phyloP scores from a whole-genome alignment of 1,284 basidiomycete species.

The Gastroboletus turbinatus region DNA sequence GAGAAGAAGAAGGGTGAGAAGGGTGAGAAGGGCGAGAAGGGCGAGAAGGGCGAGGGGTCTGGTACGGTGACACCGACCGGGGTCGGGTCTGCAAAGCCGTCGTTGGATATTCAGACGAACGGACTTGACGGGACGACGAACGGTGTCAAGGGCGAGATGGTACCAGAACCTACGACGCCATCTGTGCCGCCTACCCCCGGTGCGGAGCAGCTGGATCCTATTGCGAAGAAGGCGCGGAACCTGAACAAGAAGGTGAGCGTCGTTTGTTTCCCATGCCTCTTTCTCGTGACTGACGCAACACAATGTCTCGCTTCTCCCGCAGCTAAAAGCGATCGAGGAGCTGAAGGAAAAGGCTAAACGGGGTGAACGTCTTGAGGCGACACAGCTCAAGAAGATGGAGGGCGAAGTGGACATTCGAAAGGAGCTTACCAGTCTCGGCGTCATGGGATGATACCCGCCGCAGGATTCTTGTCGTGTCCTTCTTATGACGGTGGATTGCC shows the following conservation, averaged over 20 bases:
- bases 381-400: constrained; percentile 95
- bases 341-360: constrained; percentile 86
- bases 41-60: constrained; percentile 27
- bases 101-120: constrained; percentile 37
- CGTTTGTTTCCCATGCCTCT: background rate
- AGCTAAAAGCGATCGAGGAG: constrained; percentile 96
- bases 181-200: constrained; percentile 58
- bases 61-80: constrained; percentile 33
- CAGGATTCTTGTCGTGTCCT: background rate
- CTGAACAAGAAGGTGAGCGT: constrained; percentile 83
- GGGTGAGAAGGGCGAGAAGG: constrained; percentile 23
- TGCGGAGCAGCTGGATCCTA: constrained; percentile 70
- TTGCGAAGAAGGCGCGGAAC: constrained; percentile 90
- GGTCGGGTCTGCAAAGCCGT: constrained; percentile 31
- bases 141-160: background rate
- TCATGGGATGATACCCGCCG: constrained; percentile 13
- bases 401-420: constrained; percentile 80
- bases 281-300: constrained; percentile 3
- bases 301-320: background rate
- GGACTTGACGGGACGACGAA: constrained; percentile 12
- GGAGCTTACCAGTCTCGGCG: constrained; percentile 55
- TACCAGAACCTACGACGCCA: constrained; percentile 24
- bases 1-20: constrained; percentile 49
- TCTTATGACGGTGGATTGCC: background rate
- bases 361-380: constrained; percentile 89